Percentiles rank a stretch among this genome's conserved stretches.
Evolutionary conservation across 768 basidiomycete species (phyloP).

Genomic region (Gautieria morchelliformis): DNA sequence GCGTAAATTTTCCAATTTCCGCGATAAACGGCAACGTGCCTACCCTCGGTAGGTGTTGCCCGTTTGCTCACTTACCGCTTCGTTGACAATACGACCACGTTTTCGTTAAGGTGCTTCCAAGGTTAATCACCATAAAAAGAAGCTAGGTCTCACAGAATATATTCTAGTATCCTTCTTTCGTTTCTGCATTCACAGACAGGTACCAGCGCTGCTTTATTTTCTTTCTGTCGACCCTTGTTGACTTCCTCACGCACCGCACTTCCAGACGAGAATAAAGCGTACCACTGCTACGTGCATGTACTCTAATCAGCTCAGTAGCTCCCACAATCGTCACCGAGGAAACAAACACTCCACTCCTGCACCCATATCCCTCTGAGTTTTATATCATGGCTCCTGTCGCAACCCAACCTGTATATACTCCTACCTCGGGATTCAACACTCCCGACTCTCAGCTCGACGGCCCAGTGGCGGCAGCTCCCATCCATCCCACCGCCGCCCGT

Average conservation of each 20-base stretch:
- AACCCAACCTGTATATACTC: constrained; percentile 16
- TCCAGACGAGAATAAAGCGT: neutral
- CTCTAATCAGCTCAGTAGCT: constrained; percentile 87
- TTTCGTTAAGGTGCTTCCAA: neutral
- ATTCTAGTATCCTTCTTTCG: neutral
- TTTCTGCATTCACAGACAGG: neutral
- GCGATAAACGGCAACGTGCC: neutral
- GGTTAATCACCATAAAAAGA: neutral
- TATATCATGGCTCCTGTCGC: constrained; percentile 18
- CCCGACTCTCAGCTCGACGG: constrained; percentile 67
- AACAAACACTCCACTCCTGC: constrained; percentile 64
- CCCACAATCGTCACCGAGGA: constrained; percentile 86
- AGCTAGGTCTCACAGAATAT: neutral
- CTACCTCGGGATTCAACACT: constrained; percentile 60
- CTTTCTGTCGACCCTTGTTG: neutral
- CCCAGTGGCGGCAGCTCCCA: constrained; percentile 32
- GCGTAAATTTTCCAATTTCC: neutral
- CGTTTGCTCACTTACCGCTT: neutral
- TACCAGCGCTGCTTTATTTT: neutral
- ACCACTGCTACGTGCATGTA: constrained; percentile 57
- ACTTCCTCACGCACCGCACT: neutral
- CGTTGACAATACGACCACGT: no score
- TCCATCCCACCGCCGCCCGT: constrained; percentile 82
- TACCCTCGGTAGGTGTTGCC: neutral
- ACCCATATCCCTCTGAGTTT: constrained; percentile 30